Base-by-base conservation (phyloP, 257 asterid species). In the Avicennia marina region DNA sequence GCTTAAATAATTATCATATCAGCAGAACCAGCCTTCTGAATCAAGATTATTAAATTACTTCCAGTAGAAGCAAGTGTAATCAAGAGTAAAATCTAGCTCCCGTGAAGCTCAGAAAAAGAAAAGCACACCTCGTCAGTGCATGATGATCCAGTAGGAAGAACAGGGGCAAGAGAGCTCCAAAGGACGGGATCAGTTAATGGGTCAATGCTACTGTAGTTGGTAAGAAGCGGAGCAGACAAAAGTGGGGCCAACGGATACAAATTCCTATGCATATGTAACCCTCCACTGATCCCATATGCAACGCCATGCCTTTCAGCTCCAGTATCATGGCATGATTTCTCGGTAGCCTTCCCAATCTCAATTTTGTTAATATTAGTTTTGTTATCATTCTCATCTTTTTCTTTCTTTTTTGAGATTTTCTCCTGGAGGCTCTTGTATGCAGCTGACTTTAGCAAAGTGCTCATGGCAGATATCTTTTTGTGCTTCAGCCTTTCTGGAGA, bases 391-490 rank as follows among this genome's bases (percentile, higher is more conserved):
- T n/a, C n/a, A n/a, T n/a, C n/a, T n/a, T n/a, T n/a, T n/a, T 55
- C 80, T 48, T 71, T 81, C 49, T 67, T 95, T 71, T 86, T 82
- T 3, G 81, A 71, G 52, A 79, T 74, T 71, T 80, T 89, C 70
- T 86, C 94, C 70, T 75, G 76, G 40, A 93, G 94, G 68, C 81
- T 80, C 72, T 79, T 93, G 75, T 76, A 93, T 1, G 98, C 94
- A 13, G 89, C 74, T 22, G 97, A 93, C 52, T 77, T 67, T 66
- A 80, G 76, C 79, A 93, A 78, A 68, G 75, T 76, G 78, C 81
- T 79, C 94, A 89, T 66, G n/a, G 96, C 96, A 56, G 98, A 86
- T 36, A 68, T 31, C 62, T 70, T 62, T 67, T 78, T 86, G 56
- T 70, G 87, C 65, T 74, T 81, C 66, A 68, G 66, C 66, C 75